Conservation (phyloP, 768 basidiomycete genomes). For the Tylopilus intermedius region DNA sequence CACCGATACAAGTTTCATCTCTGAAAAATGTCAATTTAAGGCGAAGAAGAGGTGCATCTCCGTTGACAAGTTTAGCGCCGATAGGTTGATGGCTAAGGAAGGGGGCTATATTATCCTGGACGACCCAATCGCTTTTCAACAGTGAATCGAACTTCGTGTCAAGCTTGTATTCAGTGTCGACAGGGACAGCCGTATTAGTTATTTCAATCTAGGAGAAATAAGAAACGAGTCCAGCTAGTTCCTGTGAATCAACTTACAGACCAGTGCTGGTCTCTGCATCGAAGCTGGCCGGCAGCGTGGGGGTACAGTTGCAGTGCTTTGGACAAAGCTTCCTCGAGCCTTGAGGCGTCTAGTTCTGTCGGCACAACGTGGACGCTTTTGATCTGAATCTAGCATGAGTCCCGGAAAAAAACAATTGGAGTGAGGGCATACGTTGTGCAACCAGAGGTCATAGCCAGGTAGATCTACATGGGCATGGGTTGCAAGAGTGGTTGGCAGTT, state of each 20-base stretch:
- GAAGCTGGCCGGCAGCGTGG: conserved; percentile 23
- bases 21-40: conserved; percentile 26
- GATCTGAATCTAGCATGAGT: conserved; percentile 1
- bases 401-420: background rate
- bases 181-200: conserved; percentile 15
- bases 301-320: conserved; percentile 21
- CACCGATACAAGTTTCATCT: conserved; percentile 26
- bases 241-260: conserved; percentile 13
- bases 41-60: conserved; percentile 19
- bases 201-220: conserved; percentile 20
- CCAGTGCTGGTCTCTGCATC: conserved; percentile 11
- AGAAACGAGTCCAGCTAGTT: background rate
- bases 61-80: conserved; percentile 15
- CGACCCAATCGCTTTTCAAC: conserved; percentile 23
- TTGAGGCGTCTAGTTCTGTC: conserved; percentile 8
- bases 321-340: conserved; percentile 24
- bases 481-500: conserved; percentile 9
- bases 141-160: conserved; percentile 7
- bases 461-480: conserved; percentile 2
- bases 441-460: conserved; percentile 23
- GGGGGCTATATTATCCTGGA: conserved; percentile 21
- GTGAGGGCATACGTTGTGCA: conserved; percentile 11
- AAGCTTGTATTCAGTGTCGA: conserved; percentile 13
- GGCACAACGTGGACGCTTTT: conserved; percentile 12
- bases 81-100: conserved; percentile 16